Conservation (phyloP, 2,329 filamentous ascomycete genomes). For the Sphaerostilbella broomeana region DNA sequence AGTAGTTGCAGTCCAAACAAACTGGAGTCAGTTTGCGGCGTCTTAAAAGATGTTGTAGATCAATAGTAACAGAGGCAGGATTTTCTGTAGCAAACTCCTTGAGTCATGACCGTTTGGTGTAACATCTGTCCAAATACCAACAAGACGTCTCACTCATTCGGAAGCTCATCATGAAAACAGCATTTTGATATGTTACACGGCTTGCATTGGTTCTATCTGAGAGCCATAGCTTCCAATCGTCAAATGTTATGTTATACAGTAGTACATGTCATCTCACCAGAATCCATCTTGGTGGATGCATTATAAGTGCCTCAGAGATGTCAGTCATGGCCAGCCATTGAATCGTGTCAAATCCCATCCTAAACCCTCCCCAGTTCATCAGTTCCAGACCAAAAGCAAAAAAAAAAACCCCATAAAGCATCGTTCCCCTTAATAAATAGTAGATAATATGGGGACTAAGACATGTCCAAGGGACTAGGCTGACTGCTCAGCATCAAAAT, state of each 20-base stretch:
- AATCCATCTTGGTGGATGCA: conserved; percentile 13
- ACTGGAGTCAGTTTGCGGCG: no score
- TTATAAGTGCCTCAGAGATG: conserved; percentile 10
- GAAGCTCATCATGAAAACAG: no score
- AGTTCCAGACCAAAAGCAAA: neutral
- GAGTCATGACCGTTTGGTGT: no score
- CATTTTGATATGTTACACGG: conserved; percentile 14
- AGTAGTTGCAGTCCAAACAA: no score
- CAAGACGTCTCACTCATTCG: no score
- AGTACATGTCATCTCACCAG: conserved; percentile 22
- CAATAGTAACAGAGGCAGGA: no score
- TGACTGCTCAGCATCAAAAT: conserved; percentile 18
- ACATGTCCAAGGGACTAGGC: conserved; percentile 11
- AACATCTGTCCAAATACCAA: no score
- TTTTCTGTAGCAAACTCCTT: no score
- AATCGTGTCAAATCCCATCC: conserved; percentile 5
- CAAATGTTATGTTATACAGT: conserved; percentile 24
- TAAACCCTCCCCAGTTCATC: no score
- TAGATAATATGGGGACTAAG: conserved; percentile 1
- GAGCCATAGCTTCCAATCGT: conserved; percentile 12
- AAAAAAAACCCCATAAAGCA: conserved; percentile 5
- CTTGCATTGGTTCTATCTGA: conserved; percentile 14
- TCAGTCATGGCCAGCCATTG: conserved; percentile 4
- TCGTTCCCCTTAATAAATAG: conserved; percentile 26
- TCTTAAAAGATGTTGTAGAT: no score